Base-by-base conservation (phyloP, 495 filamentous ascomycete species). In the Penicillium crystallinum region DNA sequence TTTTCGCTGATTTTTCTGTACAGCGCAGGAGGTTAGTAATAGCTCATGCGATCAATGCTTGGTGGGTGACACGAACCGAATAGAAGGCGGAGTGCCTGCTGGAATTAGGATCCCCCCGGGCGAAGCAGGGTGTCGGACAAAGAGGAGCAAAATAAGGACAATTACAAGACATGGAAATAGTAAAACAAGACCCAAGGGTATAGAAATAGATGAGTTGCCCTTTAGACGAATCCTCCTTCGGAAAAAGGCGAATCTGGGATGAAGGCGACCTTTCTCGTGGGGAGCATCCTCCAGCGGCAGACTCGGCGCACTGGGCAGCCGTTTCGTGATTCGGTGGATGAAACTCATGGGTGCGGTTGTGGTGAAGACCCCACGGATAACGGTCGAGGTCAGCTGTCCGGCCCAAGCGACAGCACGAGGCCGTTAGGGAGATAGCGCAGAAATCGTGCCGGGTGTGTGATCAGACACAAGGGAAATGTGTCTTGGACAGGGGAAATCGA, bases 1-100 rank as follows among this genome's bases (percentile, higher is more conserved):
- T 91, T 85, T 73, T 99, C 93, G 72, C 88, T 96, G 57, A 99
- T 99, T 83, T 89, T 95, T 56, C 92, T 97, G 66, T 65, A 48
- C 7, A 23, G 1, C 9, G 48, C 29, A 40, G 30, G 10, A 39
- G 12, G 50, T 62, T 57, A 62, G 47, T 29, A 31, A 54, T 41
- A 14, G 27, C 31, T 30, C 34, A 8, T 35, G 46, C n/a, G 39
- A 30, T 6, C 27, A 14, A 7, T 17, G 41, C 39, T 46, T 25
- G 37, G 35, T 8, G 18, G 12, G 12, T 3, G 34, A 21, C 35
- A 73, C 81, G 44, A 80, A 96, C 90, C 91, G 85, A 67, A 98
- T 96, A 40, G 87, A 81, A 35, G 95, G 93, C 57, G 93, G 95
- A 37, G 89, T 82, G 36, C 92, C 91, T 43, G 88, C 86, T 46